Conservation (phyloP, 106 monocot genomes). For the Triglochin maritima region DNA sequence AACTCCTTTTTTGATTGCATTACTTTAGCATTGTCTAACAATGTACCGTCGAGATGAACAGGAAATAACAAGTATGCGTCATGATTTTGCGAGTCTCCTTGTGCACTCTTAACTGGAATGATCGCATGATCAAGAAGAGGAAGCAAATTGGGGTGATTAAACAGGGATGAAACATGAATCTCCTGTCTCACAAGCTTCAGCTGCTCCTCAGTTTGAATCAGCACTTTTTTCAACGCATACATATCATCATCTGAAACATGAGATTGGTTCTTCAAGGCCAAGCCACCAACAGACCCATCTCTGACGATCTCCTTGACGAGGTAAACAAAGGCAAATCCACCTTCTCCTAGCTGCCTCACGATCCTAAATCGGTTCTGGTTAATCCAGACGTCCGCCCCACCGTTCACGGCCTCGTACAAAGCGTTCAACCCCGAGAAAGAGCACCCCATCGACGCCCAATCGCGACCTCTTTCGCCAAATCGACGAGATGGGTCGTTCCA, state of each 20-base stretch:
- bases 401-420: conserved; percentile 77
- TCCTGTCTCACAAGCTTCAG: conserved; percentile 85
- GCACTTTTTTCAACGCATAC: conserved; percentile 93
- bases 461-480: background rate
- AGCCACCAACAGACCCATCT: conserved; percentile 17
- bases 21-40: conserved; percentile 20
- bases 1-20: conserved; percentile 33
- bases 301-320: conserved; percentile 76
- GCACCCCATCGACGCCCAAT: conserved; percentile 58
- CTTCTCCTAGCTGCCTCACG: conserved; percentile 84
- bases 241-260: conserved; percentile 73
- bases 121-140: conserved; percentile 96
- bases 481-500: background rate
- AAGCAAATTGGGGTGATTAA: conserved; percentile 83
- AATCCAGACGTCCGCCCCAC: conserved; percentile 90
- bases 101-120: conserved; percentile 50
- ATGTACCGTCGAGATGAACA: conserved; percentile 30
- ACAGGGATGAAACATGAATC: conserved; percentile 81
- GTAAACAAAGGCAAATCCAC: conserved; percentile 80
- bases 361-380: conserved; percentile 91
- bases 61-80: conserved; percentile 31
- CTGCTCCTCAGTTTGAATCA: conserved; percentile 85
- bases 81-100: conserved; percentile 7
- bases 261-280: conserved; percentile 42
- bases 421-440: conserved; percentile 93